Evolutionary conservation across 345 rosid genomes (phyloP), one percentile per base, ranked within the genome.

Genomic region (Durio zibethinus): DNA sequence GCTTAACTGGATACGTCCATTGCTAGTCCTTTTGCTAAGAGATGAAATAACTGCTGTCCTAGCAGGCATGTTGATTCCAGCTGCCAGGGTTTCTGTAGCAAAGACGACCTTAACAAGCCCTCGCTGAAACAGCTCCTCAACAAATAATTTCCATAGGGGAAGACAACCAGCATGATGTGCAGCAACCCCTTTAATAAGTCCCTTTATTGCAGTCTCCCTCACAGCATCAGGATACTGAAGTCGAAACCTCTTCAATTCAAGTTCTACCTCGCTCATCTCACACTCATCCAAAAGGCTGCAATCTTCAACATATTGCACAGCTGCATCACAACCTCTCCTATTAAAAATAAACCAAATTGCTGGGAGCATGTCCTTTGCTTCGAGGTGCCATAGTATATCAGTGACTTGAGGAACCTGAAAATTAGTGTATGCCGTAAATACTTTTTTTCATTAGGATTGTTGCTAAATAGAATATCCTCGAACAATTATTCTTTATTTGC

Each of bases 91-190:
- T 85, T 95, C 99, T 31, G 98, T 95, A 62, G 99, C 99, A 76
- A 95, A 95, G 74, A 95, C 92, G 53, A 95, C 97, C 76, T 95
- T 95, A 62, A 95, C 88, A 31, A 95, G 94, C 53, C 99, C 99
- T 83, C 89, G 83, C 76, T 90, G 98, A 82, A 95, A 93, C 78
- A 95, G 87, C 79, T 95, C 96, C 83, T 95, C 99, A 42, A 90
- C 87, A 77, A 95, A 92, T 68, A 96, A 90, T 85, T 95, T 93
- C 98, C 99, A 95, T 56, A 93, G 83, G 59, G 99, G 99, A 62
- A 95, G 86, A 86, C 99, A 96, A 56, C 99, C 99, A 25, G 99
- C 98, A 84, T 96, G 99, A 84, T 96, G 99, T 12, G 98, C 97
- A 77, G 98, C 97, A 81, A 89, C 89, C 78, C 98, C 99, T 76